These are phyloP conservation scores for Penicillium sp. DNA, from an alignment of 2,329 filamentous ascomycete genomes.

Conservation along the genomic window DNA sequence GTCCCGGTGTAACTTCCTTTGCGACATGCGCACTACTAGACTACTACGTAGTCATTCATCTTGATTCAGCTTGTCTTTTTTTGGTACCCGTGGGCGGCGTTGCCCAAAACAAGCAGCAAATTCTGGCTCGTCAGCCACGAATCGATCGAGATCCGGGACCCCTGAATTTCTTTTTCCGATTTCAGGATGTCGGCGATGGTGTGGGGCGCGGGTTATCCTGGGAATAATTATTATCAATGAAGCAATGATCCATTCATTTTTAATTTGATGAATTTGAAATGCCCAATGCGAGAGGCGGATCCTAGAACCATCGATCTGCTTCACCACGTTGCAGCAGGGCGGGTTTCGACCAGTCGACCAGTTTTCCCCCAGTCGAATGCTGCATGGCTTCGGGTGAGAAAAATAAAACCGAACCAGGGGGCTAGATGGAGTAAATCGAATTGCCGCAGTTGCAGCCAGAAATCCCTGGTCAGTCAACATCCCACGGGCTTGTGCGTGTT, in stretches of 20 bases:
- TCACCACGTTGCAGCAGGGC: conserved; percentile 9
- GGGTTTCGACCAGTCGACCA: background rate
- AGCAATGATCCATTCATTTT: background rate
- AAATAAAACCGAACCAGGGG: background rate
- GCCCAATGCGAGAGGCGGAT: conserved; percentile 12
- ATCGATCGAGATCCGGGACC: conserved; percentile 8
- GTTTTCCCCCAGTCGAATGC: background rate
- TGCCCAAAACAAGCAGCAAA: background rate
- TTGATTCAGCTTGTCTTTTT: background rate
- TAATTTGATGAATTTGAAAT: background rate
- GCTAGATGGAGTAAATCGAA: background rate
- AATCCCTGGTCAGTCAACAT: conserved; percentile 10
- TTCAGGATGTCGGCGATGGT: conserved; percentile 1
- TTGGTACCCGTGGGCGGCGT: background rate
- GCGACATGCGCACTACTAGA: background rate
- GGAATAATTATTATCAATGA: conserved; percentile 6
- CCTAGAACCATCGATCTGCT: conserved; percentile 12
- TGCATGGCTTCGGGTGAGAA: background rate
- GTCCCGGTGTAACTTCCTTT: background rate
- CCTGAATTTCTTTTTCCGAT: conserved; percentile 12
- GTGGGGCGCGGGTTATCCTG: background rate
- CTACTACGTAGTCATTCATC: background rate
- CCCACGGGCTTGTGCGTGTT: conserved; percentile 14
- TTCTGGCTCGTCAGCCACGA: conserved; percentile 1
- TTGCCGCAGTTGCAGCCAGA: conserved; percentile 9